A percentile compares a stretch with the other conserved stretches of the same genome.
Evolutionary conservation across 2,329 filamentous ascomycete species (phyloP).

Genomic region (Atkinsonella hypoxylon): DNA sequence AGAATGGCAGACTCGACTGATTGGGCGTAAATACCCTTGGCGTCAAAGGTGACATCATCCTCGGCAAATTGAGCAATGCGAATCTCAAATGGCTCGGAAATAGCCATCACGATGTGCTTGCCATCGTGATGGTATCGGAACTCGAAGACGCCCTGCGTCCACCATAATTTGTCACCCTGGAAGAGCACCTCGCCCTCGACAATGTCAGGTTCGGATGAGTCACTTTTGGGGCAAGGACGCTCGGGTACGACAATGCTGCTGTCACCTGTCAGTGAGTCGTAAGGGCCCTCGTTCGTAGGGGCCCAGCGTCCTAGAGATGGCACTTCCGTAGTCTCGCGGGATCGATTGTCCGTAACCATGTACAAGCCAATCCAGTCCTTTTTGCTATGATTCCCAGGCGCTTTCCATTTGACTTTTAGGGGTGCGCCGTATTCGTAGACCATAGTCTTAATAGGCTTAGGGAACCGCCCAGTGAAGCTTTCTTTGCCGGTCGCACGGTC

Average conservation of each 20-base stretch:
- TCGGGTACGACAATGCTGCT: conserved; percentile 64
- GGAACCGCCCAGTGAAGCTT: conserved; percentile 54
- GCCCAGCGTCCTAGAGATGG: conserved; percentile 84
- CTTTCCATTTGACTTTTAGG: conserved; percentile 81
- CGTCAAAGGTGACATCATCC: conserved; percentile 53
- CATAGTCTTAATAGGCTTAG: conserved; percentile 60
- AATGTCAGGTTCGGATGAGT: conserved; percentile 43
- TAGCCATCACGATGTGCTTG: conserved; percentile 84
- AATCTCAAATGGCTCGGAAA: conserved; percentile 88
- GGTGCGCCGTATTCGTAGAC: conserved; percentile 83
- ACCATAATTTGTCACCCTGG: conserved; percentile 88
- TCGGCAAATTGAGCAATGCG: conserved; percentile 69
- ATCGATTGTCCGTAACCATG: conserved; percentile 87
- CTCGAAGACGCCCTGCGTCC: conserved; percentile 92
- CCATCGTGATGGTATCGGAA: conserved; percentile 95
- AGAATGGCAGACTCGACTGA: conserved; percentile 69
- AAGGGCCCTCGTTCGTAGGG: conserved; percentile 63
- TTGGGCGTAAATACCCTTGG: conserved; percentile 48
- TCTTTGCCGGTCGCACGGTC: conserved; percentile 62
- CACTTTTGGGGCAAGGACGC: conserved; percentile 38
- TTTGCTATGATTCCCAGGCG: conserved; percentile 74
- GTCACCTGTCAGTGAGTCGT: conserved; percentile 64
- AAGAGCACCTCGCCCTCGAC: conserved; percentile 78
- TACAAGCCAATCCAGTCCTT: conserved; percentile 95
- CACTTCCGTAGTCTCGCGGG: conserved; percentile 71